Conservation (phyloP, 2,329 filamentous ascomycete genomes). For the Exophiala sp. region DNA sequence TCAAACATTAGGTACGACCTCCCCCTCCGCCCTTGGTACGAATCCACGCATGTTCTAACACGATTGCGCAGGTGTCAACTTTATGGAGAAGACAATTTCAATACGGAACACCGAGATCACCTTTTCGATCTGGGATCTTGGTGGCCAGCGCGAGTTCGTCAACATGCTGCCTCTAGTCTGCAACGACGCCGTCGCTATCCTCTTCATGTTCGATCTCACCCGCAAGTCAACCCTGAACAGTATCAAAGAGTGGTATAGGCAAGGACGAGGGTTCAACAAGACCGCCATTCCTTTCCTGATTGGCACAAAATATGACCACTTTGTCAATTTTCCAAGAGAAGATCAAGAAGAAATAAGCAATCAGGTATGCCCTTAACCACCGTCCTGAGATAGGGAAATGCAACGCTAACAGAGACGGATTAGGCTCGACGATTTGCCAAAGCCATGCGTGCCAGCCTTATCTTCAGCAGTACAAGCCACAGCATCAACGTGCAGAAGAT, state of each 20-base stretch:
- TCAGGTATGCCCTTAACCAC: constrained; percentile 58
- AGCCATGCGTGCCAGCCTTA: constrained; percentile 94
- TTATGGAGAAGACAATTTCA: constrained; percentile 99
- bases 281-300: constrained; percentile 98
- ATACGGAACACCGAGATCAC: constrained; percentile 99
- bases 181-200: constrained; percentile 95
- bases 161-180: constrained; percentile 99
- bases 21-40: not conserved
- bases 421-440: constrained; percentile 94
- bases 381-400: not conserved
- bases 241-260: constrained; percentile 99
- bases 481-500: constrained; percentile 99
- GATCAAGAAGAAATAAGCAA: constrained; percentile 98
- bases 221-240: constrained; percentile 97
- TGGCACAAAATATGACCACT: constrained; percentile 98
- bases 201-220: constrained; percentile 99
- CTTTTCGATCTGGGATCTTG: constrained; percentile 98
- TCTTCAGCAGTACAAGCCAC: constrained; percentile 98
- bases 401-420: not conserved
- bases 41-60: not conserved
- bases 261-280: constrained; percentile 98
- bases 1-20: constrained; percentile 72
- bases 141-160: constrained; percentile 96
- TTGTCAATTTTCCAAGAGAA: constrained; percentile 95
- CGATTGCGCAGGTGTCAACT: constrained; percentile 71